Base-by-base conservation (phyloP, 805 yeast species). In the Cyberlindnera maritima region DNA sequence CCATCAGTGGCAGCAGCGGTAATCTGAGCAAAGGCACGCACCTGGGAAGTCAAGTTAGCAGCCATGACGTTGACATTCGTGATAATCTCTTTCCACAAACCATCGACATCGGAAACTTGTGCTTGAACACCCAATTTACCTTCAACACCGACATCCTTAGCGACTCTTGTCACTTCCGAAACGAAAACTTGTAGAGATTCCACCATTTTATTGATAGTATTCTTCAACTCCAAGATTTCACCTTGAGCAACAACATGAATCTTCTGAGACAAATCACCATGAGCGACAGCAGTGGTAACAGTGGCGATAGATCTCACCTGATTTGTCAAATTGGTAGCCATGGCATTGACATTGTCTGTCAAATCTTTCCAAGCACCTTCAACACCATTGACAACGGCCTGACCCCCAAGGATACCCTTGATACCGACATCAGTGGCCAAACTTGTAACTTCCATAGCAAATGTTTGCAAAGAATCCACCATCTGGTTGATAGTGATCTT, bases 1-100 rank as follows among this genome's bases (percentile, higher is more conserved):
- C 96, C 96, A 67, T 88, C 96, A 2, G 96, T 88, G 13, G 96
- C 96, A 25, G 96, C 94, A 21, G 94, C 96, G 0, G 96, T 88
- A 59, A 88, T 88, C 63, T 88, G 95, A 33, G 95, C 96, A 70
- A 88, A 88, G 0, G 96, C 96, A 67, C 96, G 79, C 60, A 88
- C 96, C 69, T 88, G 96, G 1, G 95, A 84, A 0, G 96, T 88
- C 63, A 88, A 77, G 64, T 88, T 88, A n/a, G 92, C 82, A 43
- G 96, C 96, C 96, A 88, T 88, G 20, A 92, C 88, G 62, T 88
- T 88, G 54, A 88, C 96, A 67, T 88, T 88, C 17, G 94, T 86
- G 23, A 95, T 88, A 60, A 88, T 88, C 58, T 87, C 95, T 61
- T 85, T 88, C 96, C 96, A 88, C 50, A 88, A 68, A 2, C 96